Evolutionary conservation across 2,329 filamentous ascomycete genomes (phyloP).

Genomic region (Cladosporium oxysporum): DNA sequence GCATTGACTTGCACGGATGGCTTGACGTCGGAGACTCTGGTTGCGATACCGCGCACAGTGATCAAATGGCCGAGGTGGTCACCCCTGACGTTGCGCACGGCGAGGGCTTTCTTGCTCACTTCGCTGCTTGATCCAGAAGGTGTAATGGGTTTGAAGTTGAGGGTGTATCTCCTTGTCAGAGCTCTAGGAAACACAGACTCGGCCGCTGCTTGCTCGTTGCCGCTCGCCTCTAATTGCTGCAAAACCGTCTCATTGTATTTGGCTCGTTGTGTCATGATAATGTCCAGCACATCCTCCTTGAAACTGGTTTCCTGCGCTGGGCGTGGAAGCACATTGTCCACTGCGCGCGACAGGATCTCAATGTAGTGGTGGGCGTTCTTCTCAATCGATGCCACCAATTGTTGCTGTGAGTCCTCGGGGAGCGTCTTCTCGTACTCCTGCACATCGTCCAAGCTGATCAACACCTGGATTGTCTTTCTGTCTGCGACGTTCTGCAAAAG

Average conservation of each 20-base stretch:
- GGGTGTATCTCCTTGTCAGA: constrained; percentile 87
- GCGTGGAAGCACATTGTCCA: constrained; percentile 82
- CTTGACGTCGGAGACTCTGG: constrained; percentile 95
- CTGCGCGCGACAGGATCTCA: constrained; percentile 82
- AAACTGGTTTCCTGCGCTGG: constrained; percentile 81
- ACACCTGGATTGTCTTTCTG: constrained; percentile 71
- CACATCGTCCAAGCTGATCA: constrained; percentile 88
- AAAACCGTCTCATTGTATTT: constrained; percentile 77
- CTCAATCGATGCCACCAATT: constrained; percentile 81
- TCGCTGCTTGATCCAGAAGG: constrained; percentile 66
- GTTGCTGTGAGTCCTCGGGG: constrained; percentile 57
- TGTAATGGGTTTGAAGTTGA: constrained; percentile 93
- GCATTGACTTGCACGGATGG: constrained; percentile 96
- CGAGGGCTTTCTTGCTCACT: constrained; percentile 64
- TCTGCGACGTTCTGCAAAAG: constrained; percentile 86
- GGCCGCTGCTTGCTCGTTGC: constrained; percentile 57
- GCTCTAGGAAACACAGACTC: constrained; percentile 86
- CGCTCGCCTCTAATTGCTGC: constrained; percentile 41
- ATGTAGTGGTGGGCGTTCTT: constrained; percentile 94
- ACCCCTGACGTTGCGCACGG: constrained; percentile 90
- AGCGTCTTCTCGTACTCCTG: constrained; percentile 75
- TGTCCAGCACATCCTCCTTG: constrained; percentile 96
- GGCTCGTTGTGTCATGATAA: constrained; percentile 89
- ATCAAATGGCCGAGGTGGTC: constrained; percentile 93
- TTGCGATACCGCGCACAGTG: constrained; percentile 90